Evolutionary conservation across 306 rosid species (phyloP), one percentile per base, ranked within the genome.

Genomic region (Sicyos baderoa): DNA sequence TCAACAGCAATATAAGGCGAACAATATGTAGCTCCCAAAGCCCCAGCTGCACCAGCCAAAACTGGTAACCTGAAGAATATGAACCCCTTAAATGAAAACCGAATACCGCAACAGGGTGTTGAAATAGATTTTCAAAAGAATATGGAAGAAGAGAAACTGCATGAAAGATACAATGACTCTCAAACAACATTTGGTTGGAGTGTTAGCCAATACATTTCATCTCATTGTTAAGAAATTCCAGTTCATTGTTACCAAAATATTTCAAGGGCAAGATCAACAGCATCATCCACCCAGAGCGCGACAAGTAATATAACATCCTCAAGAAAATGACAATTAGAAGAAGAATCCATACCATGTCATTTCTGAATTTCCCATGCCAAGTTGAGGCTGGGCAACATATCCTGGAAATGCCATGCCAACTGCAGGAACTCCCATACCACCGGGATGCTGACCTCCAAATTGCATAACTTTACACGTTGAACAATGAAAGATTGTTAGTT

Each of bases 361-460:
- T 85, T 94, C 99, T 61, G 97, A 84, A 71, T 83, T 94, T 80
- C 96, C 99, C 72, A 84, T 59, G 72, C 97, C 95, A 80, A 76
- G 89, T 80, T 91, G 95, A 42, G 95, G 85, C 76, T 89, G 86
- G 72, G 84, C 86, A 81, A 94, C 99, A 76, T 94, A 94, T 74
- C 99, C 99, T 29, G 99, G 99, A 77, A 88, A 90, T 27, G 99
- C 99, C 99, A 94, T 94, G 72, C 99, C 99, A 71, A 94, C 97
- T 52, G 99, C 95, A 60, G 99, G 99, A 82, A 93, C 97, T 70
- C 99, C 97, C 4, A 93, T 82, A 72, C 99, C 97, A 81, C 95
- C 88, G 73, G 99, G 90, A 82, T 90, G 97, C 89, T 94, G 99
- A 29, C 91, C 91, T 60, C 97, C 90, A 77, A 90, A 94, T 84